phyloP scores from a whole-genome alignment of 345 rosid species.

The Limnanthes douglasii region DNA sequence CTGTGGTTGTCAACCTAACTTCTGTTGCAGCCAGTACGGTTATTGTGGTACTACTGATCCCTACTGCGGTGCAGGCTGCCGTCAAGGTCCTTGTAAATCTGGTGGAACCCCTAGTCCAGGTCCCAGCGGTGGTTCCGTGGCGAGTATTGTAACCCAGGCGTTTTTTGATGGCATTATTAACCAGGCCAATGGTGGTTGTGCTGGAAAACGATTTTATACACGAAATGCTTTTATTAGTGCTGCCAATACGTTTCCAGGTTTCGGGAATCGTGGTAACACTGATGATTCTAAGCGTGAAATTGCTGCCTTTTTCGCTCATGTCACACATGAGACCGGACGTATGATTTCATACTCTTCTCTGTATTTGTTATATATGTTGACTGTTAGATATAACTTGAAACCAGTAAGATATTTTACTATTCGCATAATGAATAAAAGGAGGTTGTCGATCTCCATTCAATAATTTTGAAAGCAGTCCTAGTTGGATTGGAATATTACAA shows the following conservation, averaged over 20 bases:
- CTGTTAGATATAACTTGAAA: background rate
- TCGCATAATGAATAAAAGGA: no score
- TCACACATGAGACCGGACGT: slow-evolving; percentile 41
- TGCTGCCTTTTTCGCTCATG: slow-evolving; percentile 39
- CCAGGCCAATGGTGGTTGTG: slow-evolving; percentile 18
- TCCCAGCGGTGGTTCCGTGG: slow-evolving; percentile 20
- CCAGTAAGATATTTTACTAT: background rate
- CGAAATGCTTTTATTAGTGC: slow-evolving; percentile 20
- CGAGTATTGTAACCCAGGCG: slow-evolving; percentile 20
- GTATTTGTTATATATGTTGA: background rate
- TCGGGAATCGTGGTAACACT: no score
- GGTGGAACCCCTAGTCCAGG: slow-evolving; percentile 10
- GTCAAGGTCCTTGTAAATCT: slow-evolving; percentile 14
- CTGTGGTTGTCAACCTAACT: slow-evolving; percentile 14
- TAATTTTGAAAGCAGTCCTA: no score
- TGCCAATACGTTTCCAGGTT: slow-evolving; percentile 10
- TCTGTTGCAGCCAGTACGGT: slow-evolving; percentile 19
- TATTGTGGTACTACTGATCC: slow-evolving; percentile 15
- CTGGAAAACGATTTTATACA: slow-evolving; percentile 33
- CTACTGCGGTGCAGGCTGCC: slow-evolving; percentile 17
- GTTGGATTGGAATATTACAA: no score
- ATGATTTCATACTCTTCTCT: slow-evolving; percentile 5
- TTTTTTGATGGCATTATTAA: slow-evolving; percentile 32
- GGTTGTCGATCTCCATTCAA: no score
- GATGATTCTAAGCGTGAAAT: slow-evolving; percentile 38